A percentile compares a stretch with the other conserved stretches of the same genome.
Conservation (phyloP, 352 stramenopile species). For the Phytopythium ostracodes region DNA sequence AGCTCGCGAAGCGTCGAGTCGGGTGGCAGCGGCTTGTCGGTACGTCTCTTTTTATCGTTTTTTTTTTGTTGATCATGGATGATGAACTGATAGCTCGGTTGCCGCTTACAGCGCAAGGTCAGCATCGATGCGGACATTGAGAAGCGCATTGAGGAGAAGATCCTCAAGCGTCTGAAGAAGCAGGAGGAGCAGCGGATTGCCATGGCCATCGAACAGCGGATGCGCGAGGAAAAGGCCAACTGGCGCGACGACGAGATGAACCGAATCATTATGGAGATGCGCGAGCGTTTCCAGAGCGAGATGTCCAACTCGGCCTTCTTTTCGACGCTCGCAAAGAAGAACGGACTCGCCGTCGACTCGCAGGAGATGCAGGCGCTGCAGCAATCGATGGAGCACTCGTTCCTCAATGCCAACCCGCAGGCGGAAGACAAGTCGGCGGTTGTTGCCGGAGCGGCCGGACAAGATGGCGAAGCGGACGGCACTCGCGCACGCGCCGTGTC, state of each 20-base stretch:
- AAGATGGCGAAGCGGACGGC: slow-evolving; percentile 10
- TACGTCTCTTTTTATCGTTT: too few relatives aligned
- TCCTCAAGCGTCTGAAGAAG: slow-evolving; percentile 82
- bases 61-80: too few relatives aligned
- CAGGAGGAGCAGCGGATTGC: slow-evolving; percentile 85
- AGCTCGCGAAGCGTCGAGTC: slow-evolving; percentile 42
- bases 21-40: slow-evolving; percentile 22
- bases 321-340: slow-evolving; percentile 60
- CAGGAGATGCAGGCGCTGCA: slow-evolving; percentile 43
- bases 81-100: neutral
- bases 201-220: slow-evolving; percentile 77
- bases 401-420: slow-evolving; percentile 57
- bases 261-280: slow-evolving; percentile 88
- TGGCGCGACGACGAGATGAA: slow-evolving; percentile 89
- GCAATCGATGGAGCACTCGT: slow-evolving; percentile 42
- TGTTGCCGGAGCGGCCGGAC: slow-evolving; percentile 12
- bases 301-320: slow-evolving; percentile 67
- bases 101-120: slow-evolving; percentile 29
- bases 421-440: slow-evolving; percentile 59
- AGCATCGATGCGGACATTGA: slow-evolving; percentile 77
- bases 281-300: slow-evolving; percentile 79
- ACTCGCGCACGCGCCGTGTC: slow-evolving; percentile 40
- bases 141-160: slow-evolving; percentile 86
- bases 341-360: slow-evolving; percentile 35
- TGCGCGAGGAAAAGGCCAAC: slow-evolving; percentile 80